phyloP scores from a whole-genome alignment of 2,329 filamentous ascomycete species.

The Penicillium vulpinum region DNA sequence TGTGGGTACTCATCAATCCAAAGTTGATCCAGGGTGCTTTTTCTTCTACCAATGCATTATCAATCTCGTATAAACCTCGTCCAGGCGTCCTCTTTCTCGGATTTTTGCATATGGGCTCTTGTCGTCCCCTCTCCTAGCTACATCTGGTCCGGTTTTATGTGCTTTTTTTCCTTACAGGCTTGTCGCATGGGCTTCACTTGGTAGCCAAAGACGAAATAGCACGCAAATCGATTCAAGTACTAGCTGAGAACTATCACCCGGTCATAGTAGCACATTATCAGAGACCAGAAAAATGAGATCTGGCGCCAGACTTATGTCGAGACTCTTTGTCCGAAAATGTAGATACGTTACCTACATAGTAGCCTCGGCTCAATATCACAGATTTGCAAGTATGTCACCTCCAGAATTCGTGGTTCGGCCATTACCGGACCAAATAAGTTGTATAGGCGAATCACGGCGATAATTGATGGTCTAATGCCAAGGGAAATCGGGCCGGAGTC shows the following conservation, averaged over 20 bases:
- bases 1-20: not conserved
- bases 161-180: too few species aligned
- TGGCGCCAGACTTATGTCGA: not conserved
- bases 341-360: too few species aligned
- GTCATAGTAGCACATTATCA: not conserved
- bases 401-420: not conserved
- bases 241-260: too few species aligned
- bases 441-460: not conserved
- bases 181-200: too few species aligned
- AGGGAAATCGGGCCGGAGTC: slow-evolving; percentile 9
- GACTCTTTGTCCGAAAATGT: too few species aligned
- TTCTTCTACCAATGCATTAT: not conserved
- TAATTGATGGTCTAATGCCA: slow-evolving; percentile 10
- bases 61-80: not conserved
- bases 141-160: too few species aligned
- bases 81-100: too few species aligned
- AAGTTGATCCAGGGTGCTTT: not conserved
- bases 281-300: too few species aligned
- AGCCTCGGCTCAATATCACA: not conserved
- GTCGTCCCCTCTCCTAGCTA: too few species aligned
- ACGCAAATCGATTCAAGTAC: too few species aligned
- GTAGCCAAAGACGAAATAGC: too few species aligned
- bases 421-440: not conserved
- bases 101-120: too few species aligned
- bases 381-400: not conserved